A percentile compares a stretch with the other conserved stretches of the same genome.
phyloP scores from a whole-genome alignment of 768 basidiomycete genomes.

The Agrocybe praecox region DNA sequence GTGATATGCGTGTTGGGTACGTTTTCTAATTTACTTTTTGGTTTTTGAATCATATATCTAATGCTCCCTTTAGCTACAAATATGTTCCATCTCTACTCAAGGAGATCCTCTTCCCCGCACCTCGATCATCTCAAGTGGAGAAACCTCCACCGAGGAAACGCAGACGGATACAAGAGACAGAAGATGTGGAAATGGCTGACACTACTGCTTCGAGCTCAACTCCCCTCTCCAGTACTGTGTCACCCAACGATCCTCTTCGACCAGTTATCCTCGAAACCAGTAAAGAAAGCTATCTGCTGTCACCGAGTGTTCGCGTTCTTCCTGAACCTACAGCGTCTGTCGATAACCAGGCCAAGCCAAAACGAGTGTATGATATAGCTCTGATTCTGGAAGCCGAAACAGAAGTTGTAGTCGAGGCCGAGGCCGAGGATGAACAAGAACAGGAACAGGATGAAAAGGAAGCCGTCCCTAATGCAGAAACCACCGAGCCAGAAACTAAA shows the following conservation, averaged over 20 bases:
- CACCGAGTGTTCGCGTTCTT: constrained; percentile 24
- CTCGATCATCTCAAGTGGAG: constrained; percentile 14
- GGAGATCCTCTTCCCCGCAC: constrained; percentile 45
- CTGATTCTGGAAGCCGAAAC: constrained; percentile 37
- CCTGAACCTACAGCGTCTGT: constrained; percentile 2
- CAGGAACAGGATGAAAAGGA: background rate
- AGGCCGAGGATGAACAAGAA: constrained; percentile 1
- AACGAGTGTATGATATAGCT: constrained; percentile 38
- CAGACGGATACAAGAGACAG: constrained; percentile 23
- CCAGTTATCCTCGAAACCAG: constrained; percentile 41
- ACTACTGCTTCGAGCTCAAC: constrained; percentile 5
- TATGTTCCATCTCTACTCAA: constrained; percentile 48
- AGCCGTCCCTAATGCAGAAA: background rate
- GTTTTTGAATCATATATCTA: background rate
- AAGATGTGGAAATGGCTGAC: constrained; percentile 28
- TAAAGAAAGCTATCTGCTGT: constrained; percentile 42
- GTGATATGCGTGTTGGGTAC: constrained; percentile 47
- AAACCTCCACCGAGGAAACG: constrained; percentile 37
- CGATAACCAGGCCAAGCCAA: background rate
- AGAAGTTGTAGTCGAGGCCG: constrained; percentile 19
- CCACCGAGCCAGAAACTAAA: background rate
- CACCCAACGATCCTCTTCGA: constrained; percentile 12
- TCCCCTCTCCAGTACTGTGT: constrained; percentile 4
- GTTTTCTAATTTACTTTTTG: constrained; percentile 17
- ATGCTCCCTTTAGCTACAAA: constrained; percentile 44